Conservation (phyloP, 2,329 filamentous ascomycete species). For the Trichophyton rubrum region DNA sequence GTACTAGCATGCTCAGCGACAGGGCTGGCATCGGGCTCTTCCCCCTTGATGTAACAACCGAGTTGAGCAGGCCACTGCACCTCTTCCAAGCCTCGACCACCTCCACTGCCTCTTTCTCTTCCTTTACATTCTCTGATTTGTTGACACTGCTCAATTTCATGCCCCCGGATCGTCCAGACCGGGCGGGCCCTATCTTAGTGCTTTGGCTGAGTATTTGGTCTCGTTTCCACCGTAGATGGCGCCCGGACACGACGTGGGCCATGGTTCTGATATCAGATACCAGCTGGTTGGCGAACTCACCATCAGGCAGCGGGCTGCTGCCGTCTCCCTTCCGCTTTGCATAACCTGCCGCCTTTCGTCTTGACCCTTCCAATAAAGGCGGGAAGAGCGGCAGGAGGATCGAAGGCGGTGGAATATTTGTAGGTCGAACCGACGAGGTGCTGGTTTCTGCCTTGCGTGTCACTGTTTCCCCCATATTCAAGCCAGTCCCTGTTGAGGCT, state of each 20-base stretch:
- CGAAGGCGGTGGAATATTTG: conserved; percentile 79
- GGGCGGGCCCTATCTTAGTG: conserved; percentile 71
- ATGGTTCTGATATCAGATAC: conserved; percentile 41
- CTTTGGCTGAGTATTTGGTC: conserved; percentile 73
- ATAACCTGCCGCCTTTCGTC: conserved; percentile 45
- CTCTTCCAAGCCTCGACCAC: conserved; percentile 62
- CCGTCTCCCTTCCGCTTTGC: conserved; percentile 42
- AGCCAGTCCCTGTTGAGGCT: neutral
- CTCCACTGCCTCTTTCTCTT: conserved; percentile 74
- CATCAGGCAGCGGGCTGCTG: conserved; percentile 9
- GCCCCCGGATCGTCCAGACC: conserved; percentile 56
- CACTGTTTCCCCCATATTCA: neutral
- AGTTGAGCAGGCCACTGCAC: conserved; percentile 61
- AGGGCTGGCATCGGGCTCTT: conserved; percentile 52
- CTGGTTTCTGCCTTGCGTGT: neutral
- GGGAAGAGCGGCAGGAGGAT: conserved; percentile 68
- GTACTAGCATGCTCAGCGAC: conserved; percentile 54
- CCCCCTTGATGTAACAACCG: conserved; percentile 37
- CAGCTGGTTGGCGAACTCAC: conserved; percentile 18
- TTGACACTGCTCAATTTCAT: conserved; percentile 89
- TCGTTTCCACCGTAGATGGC: conserved; percentile 79
- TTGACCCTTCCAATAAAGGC: conserved; percentile 53
- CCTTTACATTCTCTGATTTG: conserved; percentile 65
- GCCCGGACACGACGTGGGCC: conserved; percentile 70
- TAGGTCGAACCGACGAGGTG: conserved; percentile 53